Conservation (phyloP, 2,329 filamentous ascomycete genomes). For the Pseudocercospora macadamiae region DNA sequence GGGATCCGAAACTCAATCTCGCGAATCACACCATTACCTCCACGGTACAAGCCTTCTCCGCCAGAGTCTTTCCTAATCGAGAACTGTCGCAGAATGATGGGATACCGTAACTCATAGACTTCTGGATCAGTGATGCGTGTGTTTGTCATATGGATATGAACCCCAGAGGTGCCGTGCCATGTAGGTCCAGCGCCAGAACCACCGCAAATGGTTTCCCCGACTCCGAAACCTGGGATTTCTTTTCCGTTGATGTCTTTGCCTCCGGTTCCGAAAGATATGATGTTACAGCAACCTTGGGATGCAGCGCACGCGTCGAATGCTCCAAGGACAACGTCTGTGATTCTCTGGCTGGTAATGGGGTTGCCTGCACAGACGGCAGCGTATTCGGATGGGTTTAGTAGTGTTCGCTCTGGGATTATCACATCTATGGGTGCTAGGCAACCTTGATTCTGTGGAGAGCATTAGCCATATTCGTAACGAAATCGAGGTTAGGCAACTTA, state of each 20-base stretch:
- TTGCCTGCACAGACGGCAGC: conserved; percentile 39
- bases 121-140: conserved; percentile 43
- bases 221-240: conserved; percentile 37
- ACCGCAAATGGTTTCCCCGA: conserved; percentile 42
- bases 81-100: conserved; percentile 39
- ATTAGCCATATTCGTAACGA: conserved; percentile 72
- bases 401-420: conserved; percentile 32
- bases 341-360: conserved; percentile 37
- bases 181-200: conserved; percentile 39
- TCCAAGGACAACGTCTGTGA: conserved; percentile 38
- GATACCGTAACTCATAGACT: conserved; percentile 41
- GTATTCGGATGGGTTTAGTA: conserved; percentile 35
- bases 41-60: conserved; percentile 34
- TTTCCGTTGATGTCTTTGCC: conserved; percentile 28
- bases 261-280: conserved; percentile 37
- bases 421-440: conserved; percentile 36
- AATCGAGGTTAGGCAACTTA: conserved; percentile 28
- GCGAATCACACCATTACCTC: conserved; percentile 38
- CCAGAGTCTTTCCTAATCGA: conserved; percentile 37
- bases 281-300: conserved; percentile 38
- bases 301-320: conserved; percentile 39
- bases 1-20: conserved; percentile 37
- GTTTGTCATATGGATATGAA: conserved; percentile 44
- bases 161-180: conserved; percentile 39
- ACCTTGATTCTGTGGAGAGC: conserved; percentile 61